These are phyloP conservation scores for Haematococcus sp. DNA, from an alignment of 139 green algal species.

Conservation along the genomic window DNA sequence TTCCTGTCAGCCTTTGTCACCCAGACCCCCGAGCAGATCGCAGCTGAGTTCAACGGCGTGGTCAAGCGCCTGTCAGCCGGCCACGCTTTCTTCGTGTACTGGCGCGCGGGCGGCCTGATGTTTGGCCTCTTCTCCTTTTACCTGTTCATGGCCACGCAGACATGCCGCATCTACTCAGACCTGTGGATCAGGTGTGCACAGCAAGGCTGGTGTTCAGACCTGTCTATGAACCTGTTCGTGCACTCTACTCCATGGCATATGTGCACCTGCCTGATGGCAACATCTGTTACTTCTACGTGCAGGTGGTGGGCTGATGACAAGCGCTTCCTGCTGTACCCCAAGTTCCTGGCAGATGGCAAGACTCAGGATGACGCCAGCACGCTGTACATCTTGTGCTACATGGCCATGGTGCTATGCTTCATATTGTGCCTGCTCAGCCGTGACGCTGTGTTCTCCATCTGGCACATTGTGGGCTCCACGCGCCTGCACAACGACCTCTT, in stretches of 20 bases:
- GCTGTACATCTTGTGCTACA: slow-evolving; percentile 56
- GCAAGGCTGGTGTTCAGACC: no score
- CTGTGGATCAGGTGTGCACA: slow-evolving; percentile 13
- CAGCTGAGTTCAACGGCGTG: slow-evolving; percentile 37
- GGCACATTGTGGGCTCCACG: slow-evolving; percentile 36
- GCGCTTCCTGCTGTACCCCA: slow-evolving; percentile 22
- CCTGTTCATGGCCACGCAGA: slow-evolving; percentile 31
- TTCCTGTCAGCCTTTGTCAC: neutral
- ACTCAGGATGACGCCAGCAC: neutral
- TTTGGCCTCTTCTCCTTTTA: slow-evolving; percentile 39
- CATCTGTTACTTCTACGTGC: no score
- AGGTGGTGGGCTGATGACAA: slow-evolving; percentile 37
- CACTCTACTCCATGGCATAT: no score
- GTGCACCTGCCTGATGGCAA: no score
- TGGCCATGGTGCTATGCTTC: slow-evolving; percentile 46
- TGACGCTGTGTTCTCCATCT: slow-evolving; percentile 42
- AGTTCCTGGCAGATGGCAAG: neutral
- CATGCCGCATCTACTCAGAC: slow-evolving; percentile 30
- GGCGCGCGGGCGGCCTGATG: slow-evolving; percentile 29
- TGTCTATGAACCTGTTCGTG: no score
- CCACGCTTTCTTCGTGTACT: slow-evolving; percentile 29
- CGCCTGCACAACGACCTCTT: slow-evolving; percentile 52
- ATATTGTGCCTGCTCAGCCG: slow-evolving; percentile 50
- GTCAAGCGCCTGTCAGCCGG: slow-evolving; percentile 26
- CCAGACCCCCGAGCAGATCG: slow-evolving; percentile 31